Evolutionary conservation across 345 rosid genomes (phyloP).

Genomic region (Raphanus raphanistrum): DNA sequence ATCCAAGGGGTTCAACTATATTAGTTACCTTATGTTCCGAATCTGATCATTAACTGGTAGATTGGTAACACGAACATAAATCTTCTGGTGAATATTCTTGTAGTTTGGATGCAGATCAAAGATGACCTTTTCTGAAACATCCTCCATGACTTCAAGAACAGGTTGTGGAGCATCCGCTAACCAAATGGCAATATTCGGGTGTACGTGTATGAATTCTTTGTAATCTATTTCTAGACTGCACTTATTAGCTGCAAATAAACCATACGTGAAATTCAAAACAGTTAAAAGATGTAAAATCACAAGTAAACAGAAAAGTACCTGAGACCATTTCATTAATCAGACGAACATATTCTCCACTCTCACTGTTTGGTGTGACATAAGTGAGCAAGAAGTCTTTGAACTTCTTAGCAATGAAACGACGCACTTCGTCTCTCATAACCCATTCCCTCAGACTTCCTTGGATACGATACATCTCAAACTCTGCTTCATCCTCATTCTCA

Average conservation of each 20-base stretch:
- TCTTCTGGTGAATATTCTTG: slow-evolving; percentile 80
- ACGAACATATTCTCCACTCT: slow-evolving; percentile 73
- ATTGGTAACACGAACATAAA: slow-evolving; percentile 80
- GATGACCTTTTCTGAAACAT: slow-evolving; percentile 72
- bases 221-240: slow-evolving; percentile 93
- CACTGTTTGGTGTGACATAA: slow-evolving; percentile 69
- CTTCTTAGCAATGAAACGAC: slow-evolving; percentile 87
- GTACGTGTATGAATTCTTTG: slow-evolving; percentile 80
- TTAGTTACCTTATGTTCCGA: slow-evolving; percentile 73
- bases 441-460: slow-evolving; percentile 95
- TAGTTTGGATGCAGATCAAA: slow-evolving; percentile 87
- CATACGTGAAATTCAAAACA: background rate
- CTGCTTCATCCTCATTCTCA: slow-evolving; percentile 75
- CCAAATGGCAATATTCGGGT: slow-evolving; percentile 99
- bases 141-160: slow-evolving; percentile 98
- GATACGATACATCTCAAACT: slow-evolving; percentile 89
- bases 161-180: slow-evolving; percentile 98
- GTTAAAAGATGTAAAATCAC: background rate
- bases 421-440: slow-evolving; percentile 97
- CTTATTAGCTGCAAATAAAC: slow-evolving; percentile 67
- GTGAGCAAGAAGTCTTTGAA: slow-evolving; percentile 84
- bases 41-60: slow-evolving; percentile 95
- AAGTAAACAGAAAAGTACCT: slow-evolving; percentile 45
- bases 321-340: slow-evolving; percentile 87
- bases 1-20: slow-evolving; percentile 3